phyloP scores from a whole-genome alignment of 306 rosid species.

The Amphicarpaea edgeworthii region DNA sequence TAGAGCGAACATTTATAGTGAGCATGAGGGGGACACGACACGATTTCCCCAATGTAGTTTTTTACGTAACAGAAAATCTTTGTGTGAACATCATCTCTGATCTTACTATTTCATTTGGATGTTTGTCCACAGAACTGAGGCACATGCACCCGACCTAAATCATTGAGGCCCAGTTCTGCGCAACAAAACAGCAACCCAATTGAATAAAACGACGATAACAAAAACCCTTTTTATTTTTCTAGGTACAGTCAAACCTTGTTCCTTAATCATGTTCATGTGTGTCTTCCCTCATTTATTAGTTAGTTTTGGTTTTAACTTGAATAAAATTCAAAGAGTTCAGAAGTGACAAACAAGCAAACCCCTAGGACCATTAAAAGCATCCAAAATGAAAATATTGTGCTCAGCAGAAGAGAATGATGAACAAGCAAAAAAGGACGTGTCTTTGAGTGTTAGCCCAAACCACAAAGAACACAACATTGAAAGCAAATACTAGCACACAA shows the following conservation, averaged over 20 bases:
- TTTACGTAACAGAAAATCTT: conserved; percentile 1
- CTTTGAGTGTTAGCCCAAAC: conserved; percentile 40
- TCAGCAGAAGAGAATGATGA: conserved; percentile 34
- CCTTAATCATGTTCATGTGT: neutral
- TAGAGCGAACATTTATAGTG: neutral
- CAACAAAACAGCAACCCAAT: neutral
- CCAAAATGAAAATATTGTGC: conserved; percentile 33
- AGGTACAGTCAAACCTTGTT: neutral
- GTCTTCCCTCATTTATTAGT: conserved; percentile 12
- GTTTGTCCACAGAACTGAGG: conserved; percentile 4
- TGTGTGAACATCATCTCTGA: conserved; percentile 14
- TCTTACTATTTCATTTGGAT: conserved; percentile 1
- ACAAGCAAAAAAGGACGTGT: conserved; percentile 16
- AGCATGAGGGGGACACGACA: neutral
- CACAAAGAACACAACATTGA: conserved; percentile 24
- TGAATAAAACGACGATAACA: neutral
- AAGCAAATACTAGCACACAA: conserved; percentile 38
- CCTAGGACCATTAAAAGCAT: conserved; percentile 46
- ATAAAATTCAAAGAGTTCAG: neutral
- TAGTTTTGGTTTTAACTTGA: neutral
- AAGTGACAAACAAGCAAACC: conserved; percentile 43
- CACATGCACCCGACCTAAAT: conserved; percentile 28
- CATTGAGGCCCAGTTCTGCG: neutral
- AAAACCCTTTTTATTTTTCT: neutral
- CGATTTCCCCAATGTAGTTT: neutral